Conservation (phyloP, 2,329 filamentous ascomycete genomes). For the Erysiphe neolycopersici region DNA sequence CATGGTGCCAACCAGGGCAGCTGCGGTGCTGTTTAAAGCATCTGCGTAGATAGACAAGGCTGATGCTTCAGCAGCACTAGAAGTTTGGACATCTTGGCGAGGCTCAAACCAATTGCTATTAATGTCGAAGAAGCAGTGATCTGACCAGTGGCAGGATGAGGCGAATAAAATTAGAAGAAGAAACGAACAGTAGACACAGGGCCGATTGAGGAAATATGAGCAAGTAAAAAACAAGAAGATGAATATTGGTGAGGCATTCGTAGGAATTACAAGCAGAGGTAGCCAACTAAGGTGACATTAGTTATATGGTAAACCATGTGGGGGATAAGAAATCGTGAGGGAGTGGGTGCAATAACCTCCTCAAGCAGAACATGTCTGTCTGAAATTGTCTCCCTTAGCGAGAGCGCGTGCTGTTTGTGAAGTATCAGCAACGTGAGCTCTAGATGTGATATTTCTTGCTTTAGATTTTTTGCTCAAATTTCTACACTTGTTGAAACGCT, state of each 20-base stretch:
- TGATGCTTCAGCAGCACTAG: constrained; percentile 3
- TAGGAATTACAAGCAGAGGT: constrained; percentile 67
- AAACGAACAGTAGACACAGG: constrained; percentile 93
- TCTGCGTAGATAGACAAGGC: constrained; percentile 8
- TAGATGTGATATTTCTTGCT: too few relatives aligned
- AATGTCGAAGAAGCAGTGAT: constrained; percentile 83
- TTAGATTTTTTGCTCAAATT: too few relatives aligned
- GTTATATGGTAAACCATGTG: constrained; percentile 1
- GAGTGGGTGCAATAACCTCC: constrained; percentile 20
- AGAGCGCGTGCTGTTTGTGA: too few relatives aligned
- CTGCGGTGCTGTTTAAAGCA: constrained; percentile 41
- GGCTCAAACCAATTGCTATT: constrained; percentile 77
- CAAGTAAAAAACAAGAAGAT: constrained; percentile 74
- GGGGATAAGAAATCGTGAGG: too few relatives aligned
- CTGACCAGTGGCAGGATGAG: constrained; percentile 72
- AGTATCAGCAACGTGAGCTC: too few relatives aligned
- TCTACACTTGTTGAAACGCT: too few relatives aligned
- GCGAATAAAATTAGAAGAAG: constrained; percentile 86
- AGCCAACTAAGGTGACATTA: constrained; percentile 35
- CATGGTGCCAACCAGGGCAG: constrained; percentile 37
- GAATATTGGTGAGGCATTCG: constrained; percentile 62
- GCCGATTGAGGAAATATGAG: constrained; percentile 87
- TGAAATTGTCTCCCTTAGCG: too few relatives aligned
- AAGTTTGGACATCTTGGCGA: constrained; percentile 16
- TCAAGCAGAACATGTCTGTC: constrained; percentile 29